phyloP scores from a whole-genome alignment of 352 stramenopile genomes.

The Pythium volutum region DNA sequence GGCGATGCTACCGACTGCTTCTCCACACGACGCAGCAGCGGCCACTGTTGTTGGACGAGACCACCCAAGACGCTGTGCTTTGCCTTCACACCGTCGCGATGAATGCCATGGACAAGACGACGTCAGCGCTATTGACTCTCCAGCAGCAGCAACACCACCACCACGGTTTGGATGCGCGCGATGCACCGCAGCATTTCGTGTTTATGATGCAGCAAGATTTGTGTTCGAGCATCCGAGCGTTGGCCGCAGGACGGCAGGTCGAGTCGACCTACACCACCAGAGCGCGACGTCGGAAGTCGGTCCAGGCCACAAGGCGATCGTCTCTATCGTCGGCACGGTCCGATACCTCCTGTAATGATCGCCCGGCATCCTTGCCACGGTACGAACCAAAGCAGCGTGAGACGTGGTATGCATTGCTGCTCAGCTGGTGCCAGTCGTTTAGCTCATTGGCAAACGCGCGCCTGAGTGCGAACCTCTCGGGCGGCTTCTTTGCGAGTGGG shows the following conservation, averaged over 20 bases:
- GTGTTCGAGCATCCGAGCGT: conserved; percentile 30
- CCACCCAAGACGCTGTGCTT: conserved; percentile 19
- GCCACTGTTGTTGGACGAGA: conserved; percentile 20
- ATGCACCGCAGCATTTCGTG: conserved; percentile 21
- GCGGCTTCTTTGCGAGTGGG: conserved; percentile 29
- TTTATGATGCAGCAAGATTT: conserved; percentile 76
- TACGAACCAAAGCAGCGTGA: conserved; percentile 25
- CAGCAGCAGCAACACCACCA: conserved; percentile 6
- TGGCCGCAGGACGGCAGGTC: conserved; percentile 3
- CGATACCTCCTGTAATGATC: neutral
- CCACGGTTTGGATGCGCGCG: neutral
- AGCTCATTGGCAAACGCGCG: conserved; percentile 29
- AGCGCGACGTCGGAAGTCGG: neutral
- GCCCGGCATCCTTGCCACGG: neutral
- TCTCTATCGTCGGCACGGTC: neutral
- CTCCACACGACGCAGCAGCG: conserved; percentile 31
- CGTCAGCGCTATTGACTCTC: neutral
- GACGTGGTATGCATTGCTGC: conserved; percentile 32
- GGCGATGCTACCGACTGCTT: conserved; percentile 49
- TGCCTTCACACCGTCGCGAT: conserved; percentile 8
- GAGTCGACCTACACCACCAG: neutral
- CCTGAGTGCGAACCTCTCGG: conserved; percentile 26
- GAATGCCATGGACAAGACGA: conserved; percentile 13
- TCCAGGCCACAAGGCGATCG: conserved; percentile 7
- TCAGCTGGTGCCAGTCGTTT: conserved; percentile 47